phyloP scores from a whole-genome alignment of 495 filamentous ascomycete species.

The Penicillium silybi region DNA sequence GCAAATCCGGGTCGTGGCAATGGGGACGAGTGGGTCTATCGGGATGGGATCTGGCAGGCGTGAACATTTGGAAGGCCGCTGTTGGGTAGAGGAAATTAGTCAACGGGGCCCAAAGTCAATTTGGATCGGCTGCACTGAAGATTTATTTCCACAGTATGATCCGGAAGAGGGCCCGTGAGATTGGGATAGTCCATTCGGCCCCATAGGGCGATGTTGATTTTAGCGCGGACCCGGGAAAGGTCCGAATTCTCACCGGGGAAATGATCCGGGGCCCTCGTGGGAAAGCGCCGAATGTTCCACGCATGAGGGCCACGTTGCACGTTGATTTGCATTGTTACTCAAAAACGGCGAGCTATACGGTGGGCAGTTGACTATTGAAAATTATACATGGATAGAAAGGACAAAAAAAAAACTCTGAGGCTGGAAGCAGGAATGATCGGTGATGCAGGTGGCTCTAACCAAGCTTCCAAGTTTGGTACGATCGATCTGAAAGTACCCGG shows the following conservation, averaged over 20 bases:
- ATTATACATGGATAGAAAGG: neutral
- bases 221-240: constrained; percentile 3
- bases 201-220: neutral
- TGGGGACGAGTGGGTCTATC: constrained; percentile 1
- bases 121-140: neutral
- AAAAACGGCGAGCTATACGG: neutral
- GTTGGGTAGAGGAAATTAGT: neutral
- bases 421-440: neutral
- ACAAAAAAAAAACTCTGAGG: neutral
- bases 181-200: constrained; percentile 6
- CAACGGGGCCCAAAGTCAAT: too few relatives aligned
- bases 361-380: neutral
- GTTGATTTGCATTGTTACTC: neutral
- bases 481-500: constrained; percentile 4
- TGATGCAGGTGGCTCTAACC: constrained; percentile 10
- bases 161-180: neutral
- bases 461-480: neutral
- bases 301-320: neutral
- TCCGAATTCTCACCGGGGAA: neutral
- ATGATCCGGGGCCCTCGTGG: neutral
- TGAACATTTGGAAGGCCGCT: neutral
- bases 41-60: neutral
- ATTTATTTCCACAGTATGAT: neutral
- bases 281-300: neutral
- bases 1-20: neutral